Evolutionary conservation across 805 yeast genomes (phyloP), one percentile per base, ranked within the genome.

Genomic region (Debaryomyces hansenii): DNA sequence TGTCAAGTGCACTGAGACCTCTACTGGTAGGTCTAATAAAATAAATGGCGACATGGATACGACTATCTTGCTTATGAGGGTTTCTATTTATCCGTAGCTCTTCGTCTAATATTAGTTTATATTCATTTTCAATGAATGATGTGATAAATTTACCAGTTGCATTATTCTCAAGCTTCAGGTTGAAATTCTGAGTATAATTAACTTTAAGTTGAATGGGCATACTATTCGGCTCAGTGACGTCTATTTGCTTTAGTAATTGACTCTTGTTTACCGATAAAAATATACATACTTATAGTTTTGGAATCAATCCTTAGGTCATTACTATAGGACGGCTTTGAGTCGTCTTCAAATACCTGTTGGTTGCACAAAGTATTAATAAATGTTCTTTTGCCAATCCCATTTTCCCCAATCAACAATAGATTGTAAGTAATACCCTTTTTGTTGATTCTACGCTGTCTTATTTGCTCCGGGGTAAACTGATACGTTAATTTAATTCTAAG

Each of bases 21-120:
- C 75, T 79, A 36, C 84, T 82, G 1, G 85, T 74, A 0, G 96
- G 90, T 11, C 81, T 75, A 44, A 91, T 72, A 61, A 91, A 88
- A 69, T 88, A 90, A 35, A 90, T 64, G 57, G 95, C 89, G 20
- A 82, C 87, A 67, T 90, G 96, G 36, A 90, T 84, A 41, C 94
- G 76, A 54, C 77, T 69, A 57, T 90, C 96, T 9, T 62, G 57
- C 46, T 71, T 40, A 16, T 48, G 45, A 1, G 49, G 67, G 48
- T 69, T 61, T 31, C 60, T 38, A n/a, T 49, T 44, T 21, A 56
- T 50, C 21, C 48, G 46, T 8, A 47, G 21, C 61, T 82, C 89
- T 59, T 86, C 90, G 66, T 87, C 92, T 50, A 82, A 79, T 73
- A 81, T 81, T 60, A 70, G 64, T 64, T 83, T 81, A 63, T 84